These are phyloP conservation scores for Boletus rex-veris DNA, from an alignment of 768 basidiomycete genomes.

Conservation along the genomic window DNA sequence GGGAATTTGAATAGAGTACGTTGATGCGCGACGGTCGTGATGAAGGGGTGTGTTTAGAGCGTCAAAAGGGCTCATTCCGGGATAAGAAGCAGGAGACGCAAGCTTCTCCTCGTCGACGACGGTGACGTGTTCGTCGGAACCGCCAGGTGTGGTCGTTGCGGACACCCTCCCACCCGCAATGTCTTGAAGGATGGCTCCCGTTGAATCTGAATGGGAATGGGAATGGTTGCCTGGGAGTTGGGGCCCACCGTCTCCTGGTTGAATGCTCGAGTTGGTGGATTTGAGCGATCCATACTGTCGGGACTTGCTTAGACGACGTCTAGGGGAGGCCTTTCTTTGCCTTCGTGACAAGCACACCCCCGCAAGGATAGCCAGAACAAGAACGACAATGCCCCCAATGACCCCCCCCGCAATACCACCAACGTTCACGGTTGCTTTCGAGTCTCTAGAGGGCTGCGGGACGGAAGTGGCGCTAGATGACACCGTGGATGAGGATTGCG, in stretches of 20 bases:
- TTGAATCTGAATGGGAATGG: conserved; percentile 23
- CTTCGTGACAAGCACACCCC: conserved; percentile 31
- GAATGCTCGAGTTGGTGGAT: conserved; percentile 19
- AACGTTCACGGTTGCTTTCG: conserved; percentile 20
- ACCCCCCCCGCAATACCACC: conserved; percentile 52
- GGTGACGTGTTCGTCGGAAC: conserved; percentile 21
- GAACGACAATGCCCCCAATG: conserved; percentile 41
- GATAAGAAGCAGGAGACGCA: conserved; percentile 13
- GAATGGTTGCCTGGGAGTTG: conserved; percentile 7
- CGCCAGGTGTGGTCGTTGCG: conserved; percentile 12
- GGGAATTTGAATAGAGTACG: conserved; percentile 15
- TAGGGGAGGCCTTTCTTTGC: conserved; percentile 13
- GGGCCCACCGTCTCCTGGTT: neutral
- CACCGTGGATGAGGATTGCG: conserved; percentile 12
- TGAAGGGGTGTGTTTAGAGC: conserved; percentile 14
- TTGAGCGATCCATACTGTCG: conserved; percentile 28
- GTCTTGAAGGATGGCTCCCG: conserved; percentile 13
- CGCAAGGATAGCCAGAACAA: conserved; percentile 32
- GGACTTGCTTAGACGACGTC: conserved; percentile 28
- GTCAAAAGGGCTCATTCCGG: conserved; percentile 19
- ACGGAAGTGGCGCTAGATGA: conserved; percentile 7
- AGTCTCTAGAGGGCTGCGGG: neutral
- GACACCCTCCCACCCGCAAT: conserved; percentile 14
- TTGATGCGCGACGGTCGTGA: conserved; percentile 19
- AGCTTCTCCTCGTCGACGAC: conserved; percentile 24